Evolutionary conservation across 2,329 filamentous ascomycete genomes (phyloP).

Genomic region (Colletotrichum lini): DNA sequence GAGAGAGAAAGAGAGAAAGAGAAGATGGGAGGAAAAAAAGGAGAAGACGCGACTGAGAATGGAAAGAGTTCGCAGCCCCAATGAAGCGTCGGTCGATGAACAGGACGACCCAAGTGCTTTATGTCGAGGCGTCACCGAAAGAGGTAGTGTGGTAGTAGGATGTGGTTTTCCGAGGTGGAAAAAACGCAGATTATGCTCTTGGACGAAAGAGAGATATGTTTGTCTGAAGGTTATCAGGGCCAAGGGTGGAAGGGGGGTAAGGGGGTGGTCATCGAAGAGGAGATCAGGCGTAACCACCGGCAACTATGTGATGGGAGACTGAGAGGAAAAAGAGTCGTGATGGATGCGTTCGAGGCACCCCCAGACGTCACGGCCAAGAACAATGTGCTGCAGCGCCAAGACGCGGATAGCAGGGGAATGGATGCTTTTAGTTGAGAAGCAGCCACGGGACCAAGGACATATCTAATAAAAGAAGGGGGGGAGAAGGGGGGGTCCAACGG

Average conservation of each 20-base stretch:
- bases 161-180: neutral
- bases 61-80: conserved; percentile 25
- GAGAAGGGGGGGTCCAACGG: neutral
- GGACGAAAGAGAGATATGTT: conserved; percentile 12
- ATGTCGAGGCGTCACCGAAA: conserved; percentile 27
- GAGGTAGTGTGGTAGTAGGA: neutral
- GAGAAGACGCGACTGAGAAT: conserved; percentile 26
- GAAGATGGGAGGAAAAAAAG: conserved; percentile 1
- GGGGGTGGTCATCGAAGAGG: conserved; percentile 9
- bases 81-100: conserved; percentile 6
- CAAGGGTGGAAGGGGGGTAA: conserved; percentile 13
- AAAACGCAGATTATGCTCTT: conserved; percentile 2
- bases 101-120: conserved; percentile 27
- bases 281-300: conserved; percentile 22
- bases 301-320: neutral
- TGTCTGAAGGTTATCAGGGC: neutral
- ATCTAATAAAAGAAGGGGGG: conserved; percentile 20
- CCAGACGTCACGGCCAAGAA: conserved; percentile 35
- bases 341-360: conserved; percentile 34
- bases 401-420: conserved; percentile 17
- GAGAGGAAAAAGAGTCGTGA: conserved; percentile 6
- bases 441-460: neutral
- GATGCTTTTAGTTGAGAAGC: neutral
- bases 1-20: too few species aligned
- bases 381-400: conserved; percentile 35